Evolutionary conservation across 2,329 filamentous ascomycete species (phyloP).

Genomic region (Boeremia exigua): DNA sequence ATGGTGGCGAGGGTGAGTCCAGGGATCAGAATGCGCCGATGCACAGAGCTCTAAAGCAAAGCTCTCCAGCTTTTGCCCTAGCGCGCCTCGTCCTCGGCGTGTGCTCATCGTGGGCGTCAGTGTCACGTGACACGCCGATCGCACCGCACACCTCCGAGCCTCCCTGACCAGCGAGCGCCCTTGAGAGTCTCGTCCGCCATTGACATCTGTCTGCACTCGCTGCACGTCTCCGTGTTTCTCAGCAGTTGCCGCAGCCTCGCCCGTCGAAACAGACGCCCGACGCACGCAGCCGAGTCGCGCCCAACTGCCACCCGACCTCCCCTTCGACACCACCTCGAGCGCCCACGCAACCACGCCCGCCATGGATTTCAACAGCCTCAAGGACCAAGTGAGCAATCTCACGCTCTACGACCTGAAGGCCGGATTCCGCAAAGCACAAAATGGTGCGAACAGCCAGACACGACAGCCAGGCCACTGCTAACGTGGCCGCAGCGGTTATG

Average conservation of each 20-base stretch:
- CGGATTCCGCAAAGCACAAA: conserved; percentile 91
- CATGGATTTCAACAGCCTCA: conserved; percentile 88
- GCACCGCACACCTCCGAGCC: background rate
- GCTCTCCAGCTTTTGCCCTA: conserved; percentile 13
- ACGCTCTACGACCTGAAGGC: conserved; percentile 95
- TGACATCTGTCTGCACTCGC: background rate
- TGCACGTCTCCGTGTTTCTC: background rate
- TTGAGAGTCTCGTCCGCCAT: background rate
- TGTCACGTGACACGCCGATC: background rate
- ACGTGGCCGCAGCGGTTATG: conserved; percentile 76
- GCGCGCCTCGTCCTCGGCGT: conserved; percentile 2
- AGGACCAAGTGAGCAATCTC: conserved; percentile 88
- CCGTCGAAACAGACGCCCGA: background rate
- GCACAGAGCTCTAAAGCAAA: conserved; percentile 5
- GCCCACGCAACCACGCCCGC: conserved; percentile 32
- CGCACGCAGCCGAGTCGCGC: conserved; percentile 12
- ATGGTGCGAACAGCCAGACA: conserved; percentile 68
- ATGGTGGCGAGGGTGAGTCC: conserved; percentile 11
- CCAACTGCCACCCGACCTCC: conserved; percentile 12
- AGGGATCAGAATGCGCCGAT: background rate
- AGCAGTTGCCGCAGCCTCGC: background rate
- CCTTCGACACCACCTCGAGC: background rate
- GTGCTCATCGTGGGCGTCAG: background rate
- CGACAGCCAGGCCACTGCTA: conserved; percentile 31
- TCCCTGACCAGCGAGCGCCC: background rate